These are phyloP conservation scores for Quercus tomentella DNA, from an alignment of 331 rosid species.

Conservation along the genomic window DNA sequence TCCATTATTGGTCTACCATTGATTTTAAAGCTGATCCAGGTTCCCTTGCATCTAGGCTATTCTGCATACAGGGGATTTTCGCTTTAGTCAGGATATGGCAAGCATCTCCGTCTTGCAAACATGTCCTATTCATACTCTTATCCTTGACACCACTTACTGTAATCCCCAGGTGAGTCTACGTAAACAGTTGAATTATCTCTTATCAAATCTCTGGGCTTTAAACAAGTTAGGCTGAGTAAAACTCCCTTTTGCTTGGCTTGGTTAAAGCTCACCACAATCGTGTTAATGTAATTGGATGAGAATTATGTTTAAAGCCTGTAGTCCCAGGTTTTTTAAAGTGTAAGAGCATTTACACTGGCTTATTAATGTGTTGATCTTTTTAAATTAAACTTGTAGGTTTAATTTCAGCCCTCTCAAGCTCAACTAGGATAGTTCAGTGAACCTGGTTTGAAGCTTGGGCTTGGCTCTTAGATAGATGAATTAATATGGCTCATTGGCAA, in stretches of 20 bases:
- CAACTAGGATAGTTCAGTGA: neutral
- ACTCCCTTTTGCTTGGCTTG: neutral
- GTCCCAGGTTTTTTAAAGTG: neutral
- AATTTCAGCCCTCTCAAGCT: neutral
- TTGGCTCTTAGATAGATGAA: neutral
- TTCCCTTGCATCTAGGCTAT: slow-evolving; percentile 51
- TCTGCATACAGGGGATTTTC: slow-evolving; percentile 94
- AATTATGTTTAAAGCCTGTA: neutral
- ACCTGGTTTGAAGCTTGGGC: neutral
- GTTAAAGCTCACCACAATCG: neutral
- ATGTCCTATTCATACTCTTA: slow-evolving; percentile 59
- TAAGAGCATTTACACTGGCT: neutral
- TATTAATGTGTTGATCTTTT: neutral
- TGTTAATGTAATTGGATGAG: neutral
- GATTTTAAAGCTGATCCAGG: slow-evolving; percentile 11
- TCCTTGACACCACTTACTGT: slow-evolving; percentile 94
- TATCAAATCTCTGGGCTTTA: neutral
- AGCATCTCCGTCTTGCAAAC: slow-evolving; percentile 41
- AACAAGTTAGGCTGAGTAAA: neutral
- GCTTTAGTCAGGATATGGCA: slow-evolving; percentile 63
- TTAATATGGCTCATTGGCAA: neutral
- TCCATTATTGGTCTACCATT: slow-evolving; percentile 1
- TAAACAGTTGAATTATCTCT: slow-evolving; percentile 11
- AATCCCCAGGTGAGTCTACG: slow-evolving; percentile 71
- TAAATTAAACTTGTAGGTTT: neutral